Evolutionary conservation across 768 basidiomycete genomes (phyloP).

Genomic region (Podaxis mareebaensis): DNA sequence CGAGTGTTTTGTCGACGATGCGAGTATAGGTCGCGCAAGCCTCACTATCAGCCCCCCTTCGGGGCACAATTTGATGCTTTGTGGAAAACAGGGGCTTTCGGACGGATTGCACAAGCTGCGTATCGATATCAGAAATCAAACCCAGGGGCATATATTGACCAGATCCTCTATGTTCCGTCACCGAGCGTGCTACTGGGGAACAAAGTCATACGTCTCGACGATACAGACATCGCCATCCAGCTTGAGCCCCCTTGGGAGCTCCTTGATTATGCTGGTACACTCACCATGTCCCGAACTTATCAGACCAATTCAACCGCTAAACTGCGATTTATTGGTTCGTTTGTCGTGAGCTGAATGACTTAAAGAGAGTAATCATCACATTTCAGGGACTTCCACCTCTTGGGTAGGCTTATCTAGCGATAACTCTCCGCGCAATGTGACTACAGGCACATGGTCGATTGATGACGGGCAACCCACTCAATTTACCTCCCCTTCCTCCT

Average conservation of each 20-base stretch:
- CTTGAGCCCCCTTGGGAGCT: conserved; percentile 24
- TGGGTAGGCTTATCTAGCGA: conserved; percentile 15
- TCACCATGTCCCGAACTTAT: conserved; percentile 7
- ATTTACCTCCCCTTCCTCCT: conserved; percentile 23
- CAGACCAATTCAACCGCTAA: conserved; percentile 16
- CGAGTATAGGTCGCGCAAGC: conserved; percentile 21
- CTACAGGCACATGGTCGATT: conserved; percentile 20
- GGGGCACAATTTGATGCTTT: background rate
- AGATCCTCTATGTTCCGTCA: conserved; percentile 28
- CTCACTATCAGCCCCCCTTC: background rate
- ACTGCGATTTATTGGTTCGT: conserved; percentile 26
- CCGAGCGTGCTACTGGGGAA: conserved; percentile 20
- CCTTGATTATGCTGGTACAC: conserved; percentile 16
- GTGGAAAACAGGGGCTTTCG: conserved; percentile 24
- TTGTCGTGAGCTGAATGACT: conserved; percentile 14
- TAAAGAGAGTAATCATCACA: background rate
- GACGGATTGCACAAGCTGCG: conserved; percentile 28
- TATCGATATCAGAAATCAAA: conserved; percentile 17
- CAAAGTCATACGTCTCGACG: conserved; percentile 21
- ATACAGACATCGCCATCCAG: conserved; percentile 22
- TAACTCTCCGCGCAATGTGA: background rate
- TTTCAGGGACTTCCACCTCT: conserved; percentile 15
- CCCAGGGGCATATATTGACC: conserved; percentile 21
- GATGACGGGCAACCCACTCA: conserved; percentile 21
- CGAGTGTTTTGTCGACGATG: conserved; percentile 28